These are phyloP conservation scores for Cydonia oblonga DNA, from an alignment of 331 rosid genomes.

Conservation along the genomic window DNA sequence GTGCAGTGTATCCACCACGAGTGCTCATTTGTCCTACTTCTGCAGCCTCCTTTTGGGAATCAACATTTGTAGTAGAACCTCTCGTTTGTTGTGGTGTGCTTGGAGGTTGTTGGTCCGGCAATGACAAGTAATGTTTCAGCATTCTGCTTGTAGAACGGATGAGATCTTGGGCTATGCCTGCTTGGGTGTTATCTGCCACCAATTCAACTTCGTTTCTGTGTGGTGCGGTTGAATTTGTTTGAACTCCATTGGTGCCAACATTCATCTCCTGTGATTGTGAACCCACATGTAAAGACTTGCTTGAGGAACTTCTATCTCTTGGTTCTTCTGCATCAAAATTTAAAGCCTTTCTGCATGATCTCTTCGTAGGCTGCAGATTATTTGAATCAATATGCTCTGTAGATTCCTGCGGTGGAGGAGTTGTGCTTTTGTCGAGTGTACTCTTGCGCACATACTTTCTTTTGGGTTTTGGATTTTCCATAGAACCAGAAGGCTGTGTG, in stretches of 20 bases:
- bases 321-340: slow-evolving; percentile 34
- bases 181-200: slow-evolving; percentile 21
- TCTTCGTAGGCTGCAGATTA: slow-evolving; percentile 15
- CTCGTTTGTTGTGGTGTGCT: slow-evolving; percentile 4
- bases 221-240: slow-evolving; percentile 14
- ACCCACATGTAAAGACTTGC: slow-evolving; percentile 9
- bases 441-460: slow-evolving; percentile 66
- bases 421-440: slow-evolving; percentile 17
- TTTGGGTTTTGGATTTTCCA: slow-evolving; percentile 30
- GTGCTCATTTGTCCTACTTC: slow-evolving; percentile 17
- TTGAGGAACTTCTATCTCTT: slow-evolving; percentile 26
- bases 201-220: slow-evolving; percentile 11
- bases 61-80: slow-evolving; percentile 4
- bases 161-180: slow-evolving; percentile 17
- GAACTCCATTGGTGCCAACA: not conserved
- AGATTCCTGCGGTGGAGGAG: slow-evolving; percentile 29
- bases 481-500: slow-evolving; percentile 31
- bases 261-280: slow-evolving; percentile 1
- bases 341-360: slow-evolving; percentile 48
- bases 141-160: slow-evolving; percentile 20
- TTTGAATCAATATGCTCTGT: slow-evolving; percentile 22
- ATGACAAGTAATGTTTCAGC: slow-evolving; percentile 10
- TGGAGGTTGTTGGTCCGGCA: slow-evolving; percentile 21
- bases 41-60: slow-evolving; percentile 10
- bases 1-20: slow-evolving; percentile 14